Evolutionary conservation across 257 asterid genomes (phyloP).

Genomic region (Echites panduratus): DNA sequence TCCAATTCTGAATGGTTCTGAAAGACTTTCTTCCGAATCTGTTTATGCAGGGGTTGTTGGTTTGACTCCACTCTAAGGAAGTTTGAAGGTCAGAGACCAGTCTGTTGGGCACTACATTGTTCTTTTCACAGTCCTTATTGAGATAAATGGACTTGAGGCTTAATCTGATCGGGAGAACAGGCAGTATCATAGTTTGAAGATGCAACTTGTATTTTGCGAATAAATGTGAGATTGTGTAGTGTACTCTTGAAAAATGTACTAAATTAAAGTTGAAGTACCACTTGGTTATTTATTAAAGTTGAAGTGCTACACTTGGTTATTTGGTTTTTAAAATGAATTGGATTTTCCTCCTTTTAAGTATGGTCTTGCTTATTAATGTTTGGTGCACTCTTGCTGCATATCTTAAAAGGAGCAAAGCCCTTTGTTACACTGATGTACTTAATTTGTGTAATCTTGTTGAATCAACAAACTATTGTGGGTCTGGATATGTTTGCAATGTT

Average conservation of each 20-base stretch:
- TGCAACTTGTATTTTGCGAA: background rate
- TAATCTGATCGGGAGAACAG: background rate
- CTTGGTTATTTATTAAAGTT: background rate
- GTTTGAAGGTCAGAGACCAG: background rate
- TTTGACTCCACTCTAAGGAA: conserved; percentile 57
- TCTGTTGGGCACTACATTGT: background rate
- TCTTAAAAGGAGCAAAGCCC: background rate
- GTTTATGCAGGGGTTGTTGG: conserved; percentile 70
- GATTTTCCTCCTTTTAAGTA: background rate
- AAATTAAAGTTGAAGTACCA: background rate
- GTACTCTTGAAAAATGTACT: background rate
- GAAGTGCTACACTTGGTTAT: background rate
- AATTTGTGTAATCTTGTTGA: background rate
- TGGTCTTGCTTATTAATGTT: background rate
- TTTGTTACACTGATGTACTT: background rate
- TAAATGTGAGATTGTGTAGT: conserved; percentile 13
- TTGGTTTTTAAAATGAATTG: background rate
- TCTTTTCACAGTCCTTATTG: background rate
- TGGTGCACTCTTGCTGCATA: background rate
- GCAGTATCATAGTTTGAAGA: conserved; percentile 4
- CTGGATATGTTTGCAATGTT: background rate
- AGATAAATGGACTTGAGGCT: conserved; percentile 5
- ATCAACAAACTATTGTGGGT: background rate
- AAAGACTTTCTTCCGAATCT: background rate
- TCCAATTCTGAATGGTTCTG: background rate